Conservation (phyloP, 75 land plant species). For the Isoetes taiwanensis region DNA sequence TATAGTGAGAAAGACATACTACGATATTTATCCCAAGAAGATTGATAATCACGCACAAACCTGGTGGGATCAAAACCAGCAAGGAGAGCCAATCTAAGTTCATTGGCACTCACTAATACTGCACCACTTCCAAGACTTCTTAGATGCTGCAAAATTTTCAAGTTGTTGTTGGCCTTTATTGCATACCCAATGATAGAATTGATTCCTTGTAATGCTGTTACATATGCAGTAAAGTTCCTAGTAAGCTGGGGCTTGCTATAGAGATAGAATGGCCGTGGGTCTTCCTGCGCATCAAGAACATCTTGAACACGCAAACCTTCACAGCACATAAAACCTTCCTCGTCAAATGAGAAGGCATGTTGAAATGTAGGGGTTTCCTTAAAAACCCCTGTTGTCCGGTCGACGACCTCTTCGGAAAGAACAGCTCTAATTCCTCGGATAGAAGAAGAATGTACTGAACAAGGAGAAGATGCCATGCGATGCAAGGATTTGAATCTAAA, state of each 20-base stretch:
- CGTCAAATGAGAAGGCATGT: no score
- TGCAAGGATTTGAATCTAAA: no score
- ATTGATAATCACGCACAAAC: no score
- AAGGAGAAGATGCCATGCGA: no score
- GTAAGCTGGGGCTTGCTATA: slow-evolving; percentile 81
- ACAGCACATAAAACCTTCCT: slow-evolving; percentile 72
- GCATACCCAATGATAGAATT: slow-evolving; percentile 73
- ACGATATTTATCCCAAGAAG: no score
- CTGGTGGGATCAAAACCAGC: slow-evolving; percentile 82
- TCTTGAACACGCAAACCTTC: slow-evolving; percentile 56
- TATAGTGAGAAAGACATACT: no score
- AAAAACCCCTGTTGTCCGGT: no score
- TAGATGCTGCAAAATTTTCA: slow-evolving; percentile 77
- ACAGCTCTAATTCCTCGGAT: no score
- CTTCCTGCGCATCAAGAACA: slow-evolving; percentile 36
- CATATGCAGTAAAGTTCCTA: slow-evolving; percentile 58
- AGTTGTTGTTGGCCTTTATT: slow-evolving; percentile 82
- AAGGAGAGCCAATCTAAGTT: slow-evolving; percentile 59
- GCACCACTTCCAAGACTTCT: slow-evolving; percentile 66
- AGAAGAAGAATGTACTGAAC: no score
- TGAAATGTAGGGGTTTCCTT: no score
- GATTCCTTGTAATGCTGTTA: slow-evolving; percentile 59
- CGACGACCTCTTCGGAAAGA: no score
- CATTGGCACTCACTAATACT: slow-evolving; percentile 87
- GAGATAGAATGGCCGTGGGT: slow-evolving; percentile 68